Evolutionary conservation across 2,329 filamentous ascomycete species (phyloP).

Genomic region (Geosmithia flava): DNA sequence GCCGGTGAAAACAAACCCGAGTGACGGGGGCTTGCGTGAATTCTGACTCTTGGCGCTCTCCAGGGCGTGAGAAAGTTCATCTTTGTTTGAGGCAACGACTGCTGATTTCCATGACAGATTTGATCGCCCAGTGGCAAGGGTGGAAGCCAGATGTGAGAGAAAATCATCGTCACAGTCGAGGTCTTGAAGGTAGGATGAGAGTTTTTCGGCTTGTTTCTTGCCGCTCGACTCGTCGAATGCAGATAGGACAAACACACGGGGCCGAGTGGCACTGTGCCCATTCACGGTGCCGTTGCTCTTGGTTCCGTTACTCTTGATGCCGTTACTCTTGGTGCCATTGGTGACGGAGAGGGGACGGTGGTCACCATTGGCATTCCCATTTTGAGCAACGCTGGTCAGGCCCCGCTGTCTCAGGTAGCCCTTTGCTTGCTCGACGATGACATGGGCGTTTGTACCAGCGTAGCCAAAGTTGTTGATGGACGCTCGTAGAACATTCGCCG

Average conservation of each 20-base stretch:
- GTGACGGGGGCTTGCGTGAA: background rate
- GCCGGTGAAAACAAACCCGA: constrained; percentile 10
- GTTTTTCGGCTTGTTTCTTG: background rate
- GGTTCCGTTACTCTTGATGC: no score
- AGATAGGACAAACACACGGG: background rate
- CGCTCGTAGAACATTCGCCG: background rate
- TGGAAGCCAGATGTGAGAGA: constrained; percentile 8
- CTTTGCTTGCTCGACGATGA: constrained; percentile 19
- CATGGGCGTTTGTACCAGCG: constrained; percentile 27
- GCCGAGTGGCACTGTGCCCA: background rate
- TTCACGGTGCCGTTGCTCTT: no score
- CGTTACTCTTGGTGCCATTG: background rate
- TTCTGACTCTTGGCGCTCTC: background rate
- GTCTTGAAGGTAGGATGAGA: background rate
- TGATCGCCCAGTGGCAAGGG: constrained; percentile 5
- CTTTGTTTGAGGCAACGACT: constrained; percentile 7
- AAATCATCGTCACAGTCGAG: background rate
- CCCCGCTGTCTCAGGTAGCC: background rate
- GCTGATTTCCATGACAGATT: constrained; percentile 7
- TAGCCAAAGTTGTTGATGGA: constrained; percentile 20
- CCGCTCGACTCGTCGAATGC: background rate
- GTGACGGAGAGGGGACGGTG: background rate
- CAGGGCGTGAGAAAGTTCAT: background rate
- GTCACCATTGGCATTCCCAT: background rate
- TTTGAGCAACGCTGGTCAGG: background rate